Evolutionary conservation across 495 filamentous ascomycete species (phyloP).

Genomic region (Lichenothelia convexa): DNA sequence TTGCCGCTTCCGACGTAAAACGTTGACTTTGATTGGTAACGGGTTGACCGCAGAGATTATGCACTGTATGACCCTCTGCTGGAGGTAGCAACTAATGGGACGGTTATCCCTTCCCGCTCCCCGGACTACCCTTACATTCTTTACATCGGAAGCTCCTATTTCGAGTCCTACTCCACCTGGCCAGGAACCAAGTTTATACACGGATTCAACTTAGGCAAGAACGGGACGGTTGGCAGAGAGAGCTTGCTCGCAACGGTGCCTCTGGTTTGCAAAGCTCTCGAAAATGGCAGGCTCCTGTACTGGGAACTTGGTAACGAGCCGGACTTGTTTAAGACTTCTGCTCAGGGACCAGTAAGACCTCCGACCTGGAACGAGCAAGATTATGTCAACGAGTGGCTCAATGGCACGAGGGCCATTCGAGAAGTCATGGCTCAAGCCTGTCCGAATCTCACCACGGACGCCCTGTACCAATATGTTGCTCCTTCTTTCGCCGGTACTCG

Average conservation of each 20-base stretch:
- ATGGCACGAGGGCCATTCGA: conserved; percentile 32
- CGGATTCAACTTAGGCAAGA: conserved; percentile 45
- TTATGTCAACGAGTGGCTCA: conserved; percentile 44
- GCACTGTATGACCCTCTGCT: conserved; percentile 40
- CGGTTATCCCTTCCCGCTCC: conserved; percentile 28
- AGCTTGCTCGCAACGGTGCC: conserved; percentile 35
- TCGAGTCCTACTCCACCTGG: conserved; percentile 46
- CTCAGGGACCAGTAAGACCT: conserved; percentile 34
- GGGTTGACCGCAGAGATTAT: conserved; percentile 26
- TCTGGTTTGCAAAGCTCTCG: conserved; percentile 40
- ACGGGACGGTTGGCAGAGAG: conserved; percentile 31
- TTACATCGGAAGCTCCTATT: conserved; percentile 42
- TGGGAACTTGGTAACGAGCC: conserved; percentile 57
- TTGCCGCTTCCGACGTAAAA: neutral
- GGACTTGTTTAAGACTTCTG: conserved; percentile 38
- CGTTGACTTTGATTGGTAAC: neutral
- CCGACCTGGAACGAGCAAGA: conserved; percentile 34
- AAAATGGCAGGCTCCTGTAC: conserved; percentile 28
- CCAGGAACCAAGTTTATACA: conserved; percentile 38
- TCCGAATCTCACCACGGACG: conserved; percentile 27
- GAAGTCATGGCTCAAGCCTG: conserved; percentile 30
- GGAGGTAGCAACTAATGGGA: conserved; percentile 34
- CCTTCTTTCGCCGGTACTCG: conserved; percentile 40
- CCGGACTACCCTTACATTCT: conserved; percentile 43
- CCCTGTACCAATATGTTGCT: conserved; percentile 34